phyloP scores from a whole-genome alignment of 495 filamentous ascomycete genomes.

The Parachaetomium inaequale region DNA sequence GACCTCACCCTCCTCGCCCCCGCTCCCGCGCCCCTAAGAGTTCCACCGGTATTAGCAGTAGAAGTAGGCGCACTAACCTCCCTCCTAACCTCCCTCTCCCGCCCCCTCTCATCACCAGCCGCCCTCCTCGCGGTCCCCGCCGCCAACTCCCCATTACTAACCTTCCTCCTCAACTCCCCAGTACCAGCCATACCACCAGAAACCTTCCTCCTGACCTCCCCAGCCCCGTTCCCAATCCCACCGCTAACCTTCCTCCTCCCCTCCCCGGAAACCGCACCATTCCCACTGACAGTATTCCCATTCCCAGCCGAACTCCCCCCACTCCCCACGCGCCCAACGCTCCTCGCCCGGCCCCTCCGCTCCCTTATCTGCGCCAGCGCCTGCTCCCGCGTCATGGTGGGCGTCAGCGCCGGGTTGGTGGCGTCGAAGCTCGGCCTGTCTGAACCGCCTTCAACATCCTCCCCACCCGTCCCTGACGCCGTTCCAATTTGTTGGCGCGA shows the following conservation, averaged over 20 bases:
- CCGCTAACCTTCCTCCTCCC: background rate
- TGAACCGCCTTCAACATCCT: background rate
- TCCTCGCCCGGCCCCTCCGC: slow-evolving; percentile 45
- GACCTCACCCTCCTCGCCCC: slow-evolving; percentile 1
- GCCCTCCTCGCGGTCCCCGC: background rate
- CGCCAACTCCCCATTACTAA: background rate
- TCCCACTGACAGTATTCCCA: background rate
- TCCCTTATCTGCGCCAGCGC: slow-evolving; percentile 55
- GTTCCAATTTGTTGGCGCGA: slow-evolving; percentile 22
- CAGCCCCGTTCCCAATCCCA: background rate
- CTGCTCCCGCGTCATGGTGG: slow-evolving; percentile 56
- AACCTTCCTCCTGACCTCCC: slow-evolving; percentile 1
- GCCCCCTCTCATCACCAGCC: background rate
- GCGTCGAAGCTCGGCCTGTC: slow-evolving; percentile 40
- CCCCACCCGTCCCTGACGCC: slow-evolving; percentile 1
- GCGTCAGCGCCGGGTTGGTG: slow-evolving; percentile 48
- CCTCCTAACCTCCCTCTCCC: slow-evolving; percentile 6
- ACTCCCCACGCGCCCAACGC: slow-evolving; percentile 15
- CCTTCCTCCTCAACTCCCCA: slow-evolving; percentile 3
- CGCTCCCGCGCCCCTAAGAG: background rate
- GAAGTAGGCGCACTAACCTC: slow-evolving; percentile 9
- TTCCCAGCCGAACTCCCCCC: background rate
- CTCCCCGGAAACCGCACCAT: background rate
- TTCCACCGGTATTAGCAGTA: background rate
- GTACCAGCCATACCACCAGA: background rate